Evolutionary conservation across 2,329 filamentous ascomycete species (phyloP).

Genomic region (Talaromyces sp.): DNA sequence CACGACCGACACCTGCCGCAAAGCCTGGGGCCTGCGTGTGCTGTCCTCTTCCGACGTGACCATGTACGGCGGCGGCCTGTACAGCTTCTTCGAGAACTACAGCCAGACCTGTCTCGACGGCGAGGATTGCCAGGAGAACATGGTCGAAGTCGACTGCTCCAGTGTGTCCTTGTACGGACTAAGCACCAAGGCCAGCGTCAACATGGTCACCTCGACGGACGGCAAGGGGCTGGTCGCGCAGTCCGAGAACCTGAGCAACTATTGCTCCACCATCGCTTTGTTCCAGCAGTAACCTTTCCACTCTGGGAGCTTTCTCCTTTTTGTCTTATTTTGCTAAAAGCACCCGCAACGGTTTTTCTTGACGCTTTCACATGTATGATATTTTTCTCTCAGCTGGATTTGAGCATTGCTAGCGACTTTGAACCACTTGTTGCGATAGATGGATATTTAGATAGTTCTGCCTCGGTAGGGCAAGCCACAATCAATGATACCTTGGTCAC

Average conservation of each 20-base stretch:
- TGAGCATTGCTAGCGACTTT: background rate
- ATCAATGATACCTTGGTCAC: background rate
- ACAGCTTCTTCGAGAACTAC: constrained; percentile 83
- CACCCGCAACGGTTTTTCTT: background rate
- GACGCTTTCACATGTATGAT: background rate
- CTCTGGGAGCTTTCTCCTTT: background rate
- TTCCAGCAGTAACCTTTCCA: constrained; percentile 29
- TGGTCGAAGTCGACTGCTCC: constrained; percentile 65
- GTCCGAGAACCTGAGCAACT: constrained; percentile 37
- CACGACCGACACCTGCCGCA: constrained; percentile 54
- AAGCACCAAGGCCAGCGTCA: constrained; percentile 67
- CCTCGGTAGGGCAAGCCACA: background rate
- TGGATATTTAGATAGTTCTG: background rate
- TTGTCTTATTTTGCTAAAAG: background rate
- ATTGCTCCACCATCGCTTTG: constrained; percentile 40
- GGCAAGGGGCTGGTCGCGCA: constrained; percentile 32
- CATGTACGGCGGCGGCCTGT: constrained; percentile 69
- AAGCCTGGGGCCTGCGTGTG: constrained; percentile 72
- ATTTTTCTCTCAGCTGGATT: background rate
- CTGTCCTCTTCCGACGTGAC: constrained; percentile 61
- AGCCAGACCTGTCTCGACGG: constrained; percentile 61
- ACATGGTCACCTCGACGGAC: constrained; percentile 57
- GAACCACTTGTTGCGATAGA: background rate
- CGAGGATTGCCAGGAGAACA: constrained; percentile 71
- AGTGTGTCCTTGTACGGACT: constrained; percentile 61